Evolutionary conservation across 495 filamentous ascomycete species (phyloP).

Genomic region (Paragyromitra xinjiangensis): DNA sequence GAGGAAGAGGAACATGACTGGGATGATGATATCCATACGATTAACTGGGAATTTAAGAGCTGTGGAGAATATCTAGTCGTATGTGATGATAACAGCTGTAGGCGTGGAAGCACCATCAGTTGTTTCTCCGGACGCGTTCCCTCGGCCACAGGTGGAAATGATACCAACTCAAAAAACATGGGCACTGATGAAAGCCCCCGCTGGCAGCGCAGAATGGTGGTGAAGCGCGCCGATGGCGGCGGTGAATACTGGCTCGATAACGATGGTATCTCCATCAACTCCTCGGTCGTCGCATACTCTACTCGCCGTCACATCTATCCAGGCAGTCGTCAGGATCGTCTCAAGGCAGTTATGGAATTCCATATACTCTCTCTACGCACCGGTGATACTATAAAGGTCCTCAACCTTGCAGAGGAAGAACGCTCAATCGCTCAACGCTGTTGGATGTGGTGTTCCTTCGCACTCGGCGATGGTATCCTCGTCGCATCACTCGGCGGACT

Average conservation of each 20-base stretch:
- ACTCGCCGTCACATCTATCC: conserved; percentile 51
- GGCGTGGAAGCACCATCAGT: conserved; percentile 43
- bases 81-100: conserved; percentile 51
- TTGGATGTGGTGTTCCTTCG: conserved; percentile 55
- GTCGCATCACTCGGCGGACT: conserved; percentile 49
- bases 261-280: conserved; percentile 51
- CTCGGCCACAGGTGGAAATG: background rate
- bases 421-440: conserved; percentile 36
- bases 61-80: conserved; percentile 51
- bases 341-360: conserved; percentile 53
- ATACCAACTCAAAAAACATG: conserved; percentile 2
- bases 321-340: background rate
- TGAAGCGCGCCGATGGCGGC: conserved; percentile 17
- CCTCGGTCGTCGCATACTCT: conserved; percentile 50
- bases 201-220: conserved; percentile 54
- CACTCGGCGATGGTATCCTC: conserved; percentile 49
- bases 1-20: conserved; percentile 33
- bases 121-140: conserved; percentile 44
- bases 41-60: conserved; percentile 55
- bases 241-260: conserved; percentile 55
- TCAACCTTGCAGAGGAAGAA: conserved; percentile 53
- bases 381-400: conserved; percentile 49
- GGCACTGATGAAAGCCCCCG: conserved; percentile 25
- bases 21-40: conserved; percentile 34
- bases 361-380: conserved; percentile 49